Evolutionary conservation across 495 filamentous ascomycete species (phyloP), one percentile per base, ranked within the genome.

Genomic region (Cercophora sp.): DNA sequence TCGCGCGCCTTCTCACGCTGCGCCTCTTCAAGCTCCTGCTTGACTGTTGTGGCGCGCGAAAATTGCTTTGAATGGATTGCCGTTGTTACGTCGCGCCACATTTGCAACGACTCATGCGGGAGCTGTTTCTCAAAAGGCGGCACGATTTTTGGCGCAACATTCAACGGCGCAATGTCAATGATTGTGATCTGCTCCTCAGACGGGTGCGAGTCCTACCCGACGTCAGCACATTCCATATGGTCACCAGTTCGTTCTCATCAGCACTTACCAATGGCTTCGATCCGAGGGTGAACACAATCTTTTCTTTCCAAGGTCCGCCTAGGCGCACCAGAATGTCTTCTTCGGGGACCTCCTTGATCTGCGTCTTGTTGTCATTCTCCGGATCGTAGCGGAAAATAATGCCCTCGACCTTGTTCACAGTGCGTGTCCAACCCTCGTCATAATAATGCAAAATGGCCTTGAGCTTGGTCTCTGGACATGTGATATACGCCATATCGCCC

Each of bases 391-490:
- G 84, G 71, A 93, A 98, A 45, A 97, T 77, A 22, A 96, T 85
- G 15, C 93, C 93, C 47, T 96, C 86, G 6, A 98, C 83, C 64
- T 85, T 87, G 66, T 97, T 92, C 54, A 94, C 91, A 27, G 90
- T 81, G 49, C 88, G 88, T 8, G 96, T 78, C 92, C 94, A 98
- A 26, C 89, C 89, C 46, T 98, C 94, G 57, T 96, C 92, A 42
- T 90, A 66, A 67, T 98, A 98, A 52, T 91, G 84, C 15, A 98
- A 68, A 48, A 98, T 96, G 4, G 84, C 85, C 66, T 96, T 96
- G 58, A 92, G 83, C 55, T 84, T 86, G 1, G 89, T 96, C 70
- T 88, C 87, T 4, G 83, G 78, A 66, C 93, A 98, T 8, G 85
- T 89, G 37, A 96, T 72, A 63, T 87, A 95, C 60, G 87, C 92